Evolutionary conservation across 306 rosid species (phyloP), one percentile per base, ranked within the genome.

Genomic region (Lablab purpureus): DNA sequence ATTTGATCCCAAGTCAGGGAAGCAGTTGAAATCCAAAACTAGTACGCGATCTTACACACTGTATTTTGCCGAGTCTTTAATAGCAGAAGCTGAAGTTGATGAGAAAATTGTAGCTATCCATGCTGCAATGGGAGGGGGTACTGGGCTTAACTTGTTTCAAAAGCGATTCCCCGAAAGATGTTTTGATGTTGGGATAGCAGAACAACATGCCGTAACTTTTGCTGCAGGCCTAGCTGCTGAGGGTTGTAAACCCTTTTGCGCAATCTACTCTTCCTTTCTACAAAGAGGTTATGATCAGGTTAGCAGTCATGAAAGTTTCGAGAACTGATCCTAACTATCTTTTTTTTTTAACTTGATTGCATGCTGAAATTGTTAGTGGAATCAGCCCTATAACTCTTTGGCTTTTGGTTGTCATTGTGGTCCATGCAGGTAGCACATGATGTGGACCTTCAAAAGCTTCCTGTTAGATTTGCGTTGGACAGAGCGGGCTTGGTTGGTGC

Each of bases 121-220:
- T 41, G 96, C 96, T 25, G 96, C 96, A 30, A 91, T 91, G 92
- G 96, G 96, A 71, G 90, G 91, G 34, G 96, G 92, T 4, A 91
- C 96, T 0, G 96, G 96, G n/a, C 92, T 91, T 54, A 88, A 91
- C 78, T 66, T 84, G 40, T 91, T 91, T 77, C 91, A 91, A 34
- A 87, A 88, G 49, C 77, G 66, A 23, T 88, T 88, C 21, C 91
- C 96, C 0, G 69, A 78, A 1, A 79, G 92, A 62, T 91, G 92
- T 47, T 90, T 90, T 9, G 94, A 90, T 70, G 94, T 87, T 15
- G 94, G 94, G 30, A 90, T 90, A 36, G 94, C 91, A 4, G 94
- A 90, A 56, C 94, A 90, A 51, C 94, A 90, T 75, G 94, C 94
- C 1, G 87, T 90, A 7, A 90, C 94, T 32, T 90, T 90, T 27